Evolutionary conservation across 2,329 filamentous ascomycete species (phyloP), one percentile per base, ranked within the genome.

Genomic region (Claviceps arundinis): DNA sequence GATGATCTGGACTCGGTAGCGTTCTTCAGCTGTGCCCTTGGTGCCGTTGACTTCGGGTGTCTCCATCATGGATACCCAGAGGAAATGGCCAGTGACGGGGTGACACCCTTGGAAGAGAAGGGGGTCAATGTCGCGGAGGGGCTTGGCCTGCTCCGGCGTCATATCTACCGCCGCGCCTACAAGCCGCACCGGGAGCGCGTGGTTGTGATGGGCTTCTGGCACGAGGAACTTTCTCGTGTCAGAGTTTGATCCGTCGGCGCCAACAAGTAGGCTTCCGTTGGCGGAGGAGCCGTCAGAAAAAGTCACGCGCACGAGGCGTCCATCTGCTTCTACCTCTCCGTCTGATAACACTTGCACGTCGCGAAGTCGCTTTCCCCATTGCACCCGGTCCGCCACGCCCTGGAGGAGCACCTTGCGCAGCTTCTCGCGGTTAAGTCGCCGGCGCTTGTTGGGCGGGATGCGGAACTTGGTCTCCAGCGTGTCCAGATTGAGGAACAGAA

Each of bases 101-200:
- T 81, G 73, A 11, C 71, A 67, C 2, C 73, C 77, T 53, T 78
- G 74, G 58, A 80, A 76, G 24, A 80, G 71, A 42, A 74, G 68
- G 0, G 76, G 76, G 54, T 80, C 76, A 26, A 80, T 69, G 1
- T 64, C 65, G n/a, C 69, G 65, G 7, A 75, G 62, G 6, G 66
- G 57, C 64, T 59, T 56, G 66, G 58, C 62, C 65, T 69, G 57
- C 56, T 67, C 61, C 22, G 67, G 61, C 1, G 64, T 68, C 53
- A 74, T 61, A 48, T 67, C 59, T 1, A 68, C 58, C 4, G 65
- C 62, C 2, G 65, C 64, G 5, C 70, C 71, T 19, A 70, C 56
- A 48, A 73, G 57, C 19, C 64, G 64, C 13, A 70, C 63, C 0
- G 70, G 67, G 2, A 74, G 59, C 38, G 54, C 58, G 14, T 59